Conservation (phyloP, 106 monocot species). For the Posidonia australis region DNA sequence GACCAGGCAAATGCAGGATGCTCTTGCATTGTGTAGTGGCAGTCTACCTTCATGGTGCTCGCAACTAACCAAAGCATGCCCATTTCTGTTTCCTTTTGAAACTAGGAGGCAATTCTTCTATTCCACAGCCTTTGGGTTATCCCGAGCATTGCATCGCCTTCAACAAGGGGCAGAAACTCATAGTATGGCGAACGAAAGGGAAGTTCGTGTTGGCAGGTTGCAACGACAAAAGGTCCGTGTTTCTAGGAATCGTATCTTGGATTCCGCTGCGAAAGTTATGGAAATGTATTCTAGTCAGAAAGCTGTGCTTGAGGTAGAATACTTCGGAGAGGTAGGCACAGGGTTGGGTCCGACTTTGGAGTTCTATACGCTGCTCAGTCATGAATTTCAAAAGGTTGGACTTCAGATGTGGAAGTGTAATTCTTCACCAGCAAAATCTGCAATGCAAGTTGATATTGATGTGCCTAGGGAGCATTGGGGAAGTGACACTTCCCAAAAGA, state of each 20-base stretch:
- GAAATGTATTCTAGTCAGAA: slow-evolving; percentile 97
- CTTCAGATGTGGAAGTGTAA: slow-evolving; percentile 79
- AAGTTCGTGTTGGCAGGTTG: slow-evolving; percentile 79
- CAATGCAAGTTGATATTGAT: slow-evolving; percentile 42
- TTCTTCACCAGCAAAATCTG: slow-evolving; percentile 28
- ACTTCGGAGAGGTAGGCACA: slow-evolving; percentile 98
- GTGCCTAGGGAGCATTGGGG: neutral
- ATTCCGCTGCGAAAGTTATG: slow-evolving; percentile 97
- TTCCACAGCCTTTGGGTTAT: slow-evolving; percentile 90
- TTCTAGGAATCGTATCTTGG: slow-evolving; percentile 85
- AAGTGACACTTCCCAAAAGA: slow-evolving; percentile 25
- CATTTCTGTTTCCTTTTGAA: slow-evolving; percentile 96
- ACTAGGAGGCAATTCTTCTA: slow-evolving; percentile 93
- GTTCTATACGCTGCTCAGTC: slow-evolving; percentile 96
- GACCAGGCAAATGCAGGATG: slow-evolving; percentile 89
- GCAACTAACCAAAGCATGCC: slow-evolving; percentile 90
- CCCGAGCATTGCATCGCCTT: slow-evolving; percentile 88
- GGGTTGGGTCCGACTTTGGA: slow-evolving; percentile 95
- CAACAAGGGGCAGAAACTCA: slow-evolving; percentile 77
- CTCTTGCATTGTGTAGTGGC: slow-evolving; percentile 92
- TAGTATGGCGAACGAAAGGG: slow-evolving; percentile 61
- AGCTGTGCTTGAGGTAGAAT: slow-evolving; percentile 97
- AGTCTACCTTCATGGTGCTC: slow-evolving; percentile 98
- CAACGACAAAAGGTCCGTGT: slow-evolving; percentile 98
- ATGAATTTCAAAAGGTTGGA: slow-evolving; percentile 71